These are phyloP conservation scores for Plasmodium adleri DNA, from an alignment of 169 alveolate genomes.

Conservation along the genomic window DNA sequence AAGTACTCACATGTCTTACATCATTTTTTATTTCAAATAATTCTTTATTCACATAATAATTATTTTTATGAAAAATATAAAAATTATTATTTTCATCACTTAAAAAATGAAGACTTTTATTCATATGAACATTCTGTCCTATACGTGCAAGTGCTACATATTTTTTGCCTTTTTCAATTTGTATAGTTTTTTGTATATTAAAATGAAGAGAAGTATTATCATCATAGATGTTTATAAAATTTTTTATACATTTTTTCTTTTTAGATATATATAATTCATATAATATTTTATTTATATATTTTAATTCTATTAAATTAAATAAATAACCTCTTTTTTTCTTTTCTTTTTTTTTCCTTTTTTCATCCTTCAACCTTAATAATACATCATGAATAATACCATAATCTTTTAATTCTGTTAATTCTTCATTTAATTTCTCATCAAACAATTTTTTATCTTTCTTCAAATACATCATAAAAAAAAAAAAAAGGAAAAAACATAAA, in stretches of 20 bases:
- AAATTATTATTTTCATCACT: slow-evolving; percentile 14
- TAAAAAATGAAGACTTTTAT: slow-evolving; percentile 9
- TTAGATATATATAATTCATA: slow-evolving; percentile 8
- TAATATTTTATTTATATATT: slow-evolving; percentile 37
- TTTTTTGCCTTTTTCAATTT: slow-evolving; percentile 17
- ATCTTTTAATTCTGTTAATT: slow-evolving; percentile 24
- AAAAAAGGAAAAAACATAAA: too few relatives aligned
- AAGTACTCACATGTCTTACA: neutral
- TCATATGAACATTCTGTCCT: neutral
- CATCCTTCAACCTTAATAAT: slow-evolving; percentile 1
- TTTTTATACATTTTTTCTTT: slow-evolving; percentile 15
- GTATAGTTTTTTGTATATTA: slow-evolving; percentile 17
- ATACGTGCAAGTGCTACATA: neutral
- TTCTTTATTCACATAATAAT: slow-evolving; percentile 45
- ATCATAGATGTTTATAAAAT: slow-evolving; percentile 2
- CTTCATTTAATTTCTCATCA: slow-evolving; percentile 12
- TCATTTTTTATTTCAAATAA: neutral
- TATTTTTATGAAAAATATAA: slow-evolving; percentile 52
- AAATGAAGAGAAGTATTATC: neutral
- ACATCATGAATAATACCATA: slow-evolving; percentile 13
- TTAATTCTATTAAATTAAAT: slow-evolving; percentile 39
- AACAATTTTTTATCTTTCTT: slow-evolving; percentile 20
- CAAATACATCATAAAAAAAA: slow-evolving; percentile 14
- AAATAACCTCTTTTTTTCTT: slow-evolving; percentile 30
- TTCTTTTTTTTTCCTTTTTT: slow-evolving; percentile 1